Conservation (phyloP, 1,284 basidiomycete genomes). For the Ustilago shanxiensis region DNA sequence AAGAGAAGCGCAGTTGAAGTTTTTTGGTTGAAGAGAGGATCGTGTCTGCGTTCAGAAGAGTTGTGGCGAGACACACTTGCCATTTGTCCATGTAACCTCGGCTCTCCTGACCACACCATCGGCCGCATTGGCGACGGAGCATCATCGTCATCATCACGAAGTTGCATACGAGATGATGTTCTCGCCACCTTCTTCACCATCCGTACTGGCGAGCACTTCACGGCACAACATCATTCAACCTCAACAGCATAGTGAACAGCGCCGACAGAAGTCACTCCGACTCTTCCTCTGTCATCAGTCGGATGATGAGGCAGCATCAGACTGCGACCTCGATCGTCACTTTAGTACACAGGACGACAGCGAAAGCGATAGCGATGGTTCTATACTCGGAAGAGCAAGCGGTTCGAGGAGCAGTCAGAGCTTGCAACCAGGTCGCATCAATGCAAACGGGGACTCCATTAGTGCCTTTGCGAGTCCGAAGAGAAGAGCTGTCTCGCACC, state of each 20-base stretch:
- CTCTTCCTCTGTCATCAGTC: conserved; percentile 45
- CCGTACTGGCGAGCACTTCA: conserved; percentile 49
- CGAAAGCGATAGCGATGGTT: conserved; percentile 12
- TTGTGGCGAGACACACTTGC: neutral
- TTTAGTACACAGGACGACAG: conserved; percentile 4
- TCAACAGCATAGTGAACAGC: conserved; percentile 8
- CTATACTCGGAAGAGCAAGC: neutral
- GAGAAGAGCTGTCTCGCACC: neutral
- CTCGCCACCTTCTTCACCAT: conserved; percentile 42
- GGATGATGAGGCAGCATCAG: conserved; percentile 25
- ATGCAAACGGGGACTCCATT: neutral
- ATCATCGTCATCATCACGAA: neutral
- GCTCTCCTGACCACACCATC: neutral
- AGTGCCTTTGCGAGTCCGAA: neutral
- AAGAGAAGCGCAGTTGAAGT: neutral
- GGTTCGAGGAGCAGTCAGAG: conserved; percentile 7
- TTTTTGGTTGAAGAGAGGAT: conserved; percentile 1
- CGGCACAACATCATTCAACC: conserved; percentile 45
- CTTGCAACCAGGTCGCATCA: conserved; percentile 22
- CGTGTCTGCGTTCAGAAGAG: neutral
- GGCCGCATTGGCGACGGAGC: neutral
- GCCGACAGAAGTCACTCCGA: conserved; percentile 42
- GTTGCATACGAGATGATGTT: conserved; percentile 18
- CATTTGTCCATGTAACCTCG: neutral
- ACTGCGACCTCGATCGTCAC: conserved; percentile 12